These are phyloP conservation scores for Botryosphaeria dothidea DNA, from an alignment of 2,329 filamentous ascomycete genomes.

Conservation along the genomic window DNA sequence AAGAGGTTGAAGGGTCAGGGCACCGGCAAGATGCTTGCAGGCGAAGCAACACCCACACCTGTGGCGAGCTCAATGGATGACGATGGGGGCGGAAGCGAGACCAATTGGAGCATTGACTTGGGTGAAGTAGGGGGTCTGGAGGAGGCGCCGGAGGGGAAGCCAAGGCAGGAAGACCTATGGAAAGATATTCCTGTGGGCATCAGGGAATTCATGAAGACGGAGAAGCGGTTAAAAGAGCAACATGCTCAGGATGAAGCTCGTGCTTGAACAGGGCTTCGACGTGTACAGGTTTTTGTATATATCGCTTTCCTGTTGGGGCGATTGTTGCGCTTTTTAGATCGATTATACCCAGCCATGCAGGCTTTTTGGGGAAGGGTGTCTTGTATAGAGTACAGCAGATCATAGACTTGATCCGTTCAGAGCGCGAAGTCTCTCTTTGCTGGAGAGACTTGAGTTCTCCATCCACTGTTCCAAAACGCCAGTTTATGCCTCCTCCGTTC, in stretches of 20 bases:
- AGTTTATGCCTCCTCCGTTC: neutral
- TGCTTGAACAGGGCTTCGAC: neutral
- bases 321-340: neutral
- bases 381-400: conserved; percentile 7
- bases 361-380: neutral
- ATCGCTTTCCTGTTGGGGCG: neutral
- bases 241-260: conserved; percentile 60
- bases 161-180: conserved; percentile 67
- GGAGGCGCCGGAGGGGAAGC: conserved; percentile 26
- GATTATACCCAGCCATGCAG: conserved; percentile 2
- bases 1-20: conserved; percentile 30
- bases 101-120: conserved; percentile 57
- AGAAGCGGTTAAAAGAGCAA: conserved; percentile 83
- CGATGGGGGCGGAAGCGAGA: conserved; percentile 73
- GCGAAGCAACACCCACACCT: conserved; percentile 46
- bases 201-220: conserved; percentile 93
- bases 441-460: neutral
- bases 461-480: neutral
- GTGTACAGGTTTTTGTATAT: neutral
- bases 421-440: neutral
- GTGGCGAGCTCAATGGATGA: conserved; percentile 70
- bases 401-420: neutral
- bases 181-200: conserved; percentile 86
- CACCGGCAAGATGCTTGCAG: conserved; percentile 37
- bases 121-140: conserved; percentile 30